Evolutionary conservation across 805 yeast species (phyloP), one percentile per base, ranked within the genome.

Genomic region (Candida silvicultrix): DNA sequence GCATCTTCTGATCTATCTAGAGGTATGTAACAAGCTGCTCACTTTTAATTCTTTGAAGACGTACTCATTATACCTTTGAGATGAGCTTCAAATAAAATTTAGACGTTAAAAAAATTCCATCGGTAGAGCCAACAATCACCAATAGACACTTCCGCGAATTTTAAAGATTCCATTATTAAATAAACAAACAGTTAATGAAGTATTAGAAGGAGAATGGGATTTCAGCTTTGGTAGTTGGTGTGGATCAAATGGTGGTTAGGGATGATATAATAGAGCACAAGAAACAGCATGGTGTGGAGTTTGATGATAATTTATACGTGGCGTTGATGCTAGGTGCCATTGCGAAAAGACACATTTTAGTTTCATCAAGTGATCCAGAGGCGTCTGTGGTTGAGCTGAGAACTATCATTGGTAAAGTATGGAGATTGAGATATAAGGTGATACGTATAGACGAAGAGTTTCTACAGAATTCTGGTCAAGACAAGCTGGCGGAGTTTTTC

Each of bases 301-400:
- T 59, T 2, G 60, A 57, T 40, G 45, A 39, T 20, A 56, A 56
- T 2, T 34, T 61, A 29, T 57, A 54, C 45, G 47, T 45, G 1
- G 49, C 63, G 2, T 29, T 61, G 5, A 51, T 59, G 53, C 48
- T 55, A 35, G 41, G 55, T 2, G 41, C 58, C n/a, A 49, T 65
- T 10, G 63, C 64, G 1, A 46, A 50, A 35, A 49, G 57, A n/a
- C 59, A 62, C 43, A 42, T 65, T 9, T 32, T 61, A 5, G 52
- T 66, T 1, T 50, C 61, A 2, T 53, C 65, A 2, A 23, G 47
- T 7, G 52, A 56, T 16, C 46, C 50, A 0, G 9, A 15, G 2
- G 37, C 45, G 2, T 12, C 43, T 10, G 63, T 59, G 38, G 38
- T 63, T 14, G 44, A 46, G 3, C 44, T 44, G 12, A 34, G 50